phyloP scores from a whole-genome alignment of 768 basidiomycete genomes.

The Amylocystis lapponica region DNA sequence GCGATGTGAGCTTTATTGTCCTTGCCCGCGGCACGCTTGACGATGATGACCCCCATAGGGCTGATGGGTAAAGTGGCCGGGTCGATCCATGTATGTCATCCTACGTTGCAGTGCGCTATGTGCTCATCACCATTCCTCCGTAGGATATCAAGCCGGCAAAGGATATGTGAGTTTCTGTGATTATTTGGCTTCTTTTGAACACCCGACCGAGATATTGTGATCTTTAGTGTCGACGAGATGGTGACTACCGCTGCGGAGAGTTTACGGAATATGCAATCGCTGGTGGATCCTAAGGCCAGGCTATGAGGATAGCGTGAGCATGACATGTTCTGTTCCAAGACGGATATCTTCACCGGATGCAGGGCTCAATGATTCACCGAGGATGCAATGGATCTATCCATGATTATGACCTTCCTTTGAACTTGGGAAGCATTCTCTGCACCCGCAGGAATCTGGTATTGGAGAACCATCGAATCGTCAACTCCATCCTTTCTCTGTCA shows the following conservation, averaged over 20 bases:
- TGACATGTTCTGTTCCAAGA: no score
- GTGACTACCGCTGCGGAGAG: conserved; percentile 62
- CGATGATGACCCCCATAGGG: conserved; percentile 35
- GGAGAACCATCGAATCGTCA: no score
- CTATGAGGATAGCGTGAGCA: no score
- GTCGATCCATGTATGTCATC: conserved; percentile 49
- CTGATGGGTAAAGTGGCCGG: conserved; percentile 77
- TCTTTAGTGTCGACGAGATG: conserved; percentile 70
- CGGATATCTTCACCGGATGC: no score
- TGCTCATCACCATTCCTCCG: conserved; percentile 5
- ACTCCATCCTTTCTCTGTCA: no score
- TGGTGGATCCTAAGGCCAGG: conserved; percentile 43
- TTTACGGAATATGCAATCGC: conserved; percentile 38
- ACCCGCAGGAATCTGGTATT: no score
- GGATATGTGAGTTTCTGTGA: conserved; percentile 53
- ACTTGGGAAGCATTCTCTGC: no score
- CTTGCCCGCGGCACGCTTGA: background rate
- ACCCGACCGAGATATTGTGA: background rate
- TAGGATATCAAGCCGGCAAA: conserved; percentile 82
- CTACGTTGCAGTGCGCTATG: background rate
- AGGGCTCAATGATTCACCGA: no score
- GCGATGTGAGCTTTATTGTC: conserved; percentile 44
- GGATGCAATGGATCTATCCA: no score
- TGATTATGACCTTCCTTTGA: no score
- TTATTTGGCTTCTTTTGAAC: conserved; percentile 8